Percentiles rank a stretch among this genome's conserved stretches.
phyloP scores from a whole-genome alignment of 805 yeast species.

The Peterozyma toletana region DNA sequence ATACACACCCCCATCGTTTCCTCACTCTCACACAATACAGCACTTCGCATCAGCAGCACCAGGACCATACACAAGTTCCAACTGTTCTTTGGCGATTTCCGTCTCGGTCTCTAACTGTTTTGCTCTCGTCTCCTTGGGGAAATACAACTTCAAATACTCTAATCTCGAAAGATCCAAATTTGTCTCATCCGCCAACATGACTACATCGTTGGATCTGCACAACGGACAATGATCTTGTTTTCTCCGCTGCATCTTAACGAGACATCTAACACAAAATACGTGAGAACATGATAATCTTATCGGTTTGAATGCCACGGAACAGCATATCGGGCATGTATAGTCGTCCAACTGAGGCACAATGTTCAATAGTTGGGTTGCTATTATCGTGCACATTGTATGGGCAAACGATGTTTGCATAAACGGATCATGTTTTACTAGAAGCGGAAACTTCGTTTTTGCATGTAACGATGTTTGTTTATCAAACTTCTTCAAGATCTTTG shows the following conservation, averaged over 20 bases:
- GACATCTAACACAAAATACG: slow-evolving; percentile 65
- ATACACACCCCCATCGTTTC: neutral
- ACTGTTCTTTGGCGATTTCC: slow-evolving; percentile 37
- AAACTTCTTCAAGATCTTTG: slow-evolving; percentile 67
- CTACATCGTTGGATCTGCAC: slow-evolving; percentile 47
- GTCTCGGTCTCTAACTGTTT: slow-evolving; percentile 49
- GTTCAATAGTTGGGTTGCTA: slow-evolving; percentile 45
- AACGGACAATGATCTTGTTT: slow-evolving; percentile 59
- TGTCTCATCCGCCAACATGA: slow-evolving; percentile 47
- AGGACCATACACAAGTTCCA: slow-evolving; percentile 21
- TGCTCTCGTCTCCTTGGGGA: slow-evolving; percentile 61
- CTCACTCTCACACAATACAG: slow-evolving; percentile 13
- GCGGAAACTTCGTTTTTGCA: slow-evolving; percentile 38
- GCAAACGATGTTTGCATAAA: slow-evolving; percentile 43
- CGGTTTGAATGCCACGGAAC: slow-evolving; percentile 66
- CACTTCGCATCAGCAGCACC: slow-evolving; percentile 15
- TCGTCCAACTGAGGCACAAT: slow-evolving; percentile 71
- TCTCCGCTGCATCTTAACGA: slow-evolving; percentile 59
- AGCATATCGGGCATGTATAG: slow-evolving; percentile 69
- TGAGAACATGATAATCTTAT: slow-evolving; percentile 59
- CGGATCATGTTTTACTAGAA: slow-evolving; percentile 31
- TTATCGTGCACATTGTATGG: slow-evolving; percentile 45
- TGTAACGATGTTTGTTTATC: slow-evolving; percentile 62
- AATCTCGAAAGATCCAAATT: slow-evolving; percentile 52
- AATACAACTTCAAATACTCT: slow-evolving; percentile 47